Conservation (phyloP, 1,284 basidiomycete genomes). For the Ceratobasidium sp. region DNA sequence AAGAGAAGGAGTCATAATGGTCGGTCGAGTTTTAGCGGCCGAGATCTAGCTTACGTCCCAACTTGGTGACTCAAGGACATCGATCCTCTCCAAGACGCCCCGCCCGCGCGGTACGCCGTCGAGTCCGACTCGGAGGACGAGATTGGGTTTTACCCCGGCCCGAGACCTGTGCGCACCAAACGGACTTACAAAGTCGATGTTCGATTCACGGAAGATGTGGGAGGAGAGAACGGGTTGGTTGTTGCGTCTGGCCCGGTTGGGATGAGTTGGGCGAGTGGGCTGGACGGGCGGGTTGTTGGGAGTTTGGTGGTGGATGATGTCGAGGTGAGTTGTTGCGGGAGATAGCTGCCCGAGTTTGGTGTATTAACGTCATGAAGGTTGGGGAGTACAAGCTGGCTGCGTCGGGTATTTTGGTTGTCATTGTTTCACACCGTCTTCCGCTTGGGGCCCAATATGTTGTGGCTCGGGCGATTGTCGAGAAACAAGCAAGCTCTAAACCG, state of each 20-base stretch:
- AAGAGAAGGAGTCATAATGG: too few relatives aligned
- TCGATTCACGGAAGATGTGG: not conserved
- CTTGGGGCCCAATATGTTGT: constrained; percentile 24
- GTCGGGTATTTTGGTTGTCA: not conserved
- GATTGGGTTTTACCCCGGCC: constrained; percentile 28
- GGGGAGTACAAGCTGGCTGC: constrained; percentile 18
- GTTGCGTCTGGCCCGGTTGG: constrained; percentile 27
- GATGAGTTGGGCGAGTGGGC: constrained; percentile 21
- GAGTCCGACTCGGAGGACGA: constrained; percentile 48
- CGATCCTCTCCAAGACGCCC: constrained; percentile 44
- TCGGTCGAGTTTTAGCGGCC: too few relatives aligned
- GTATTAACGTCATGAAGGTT: not conserved
- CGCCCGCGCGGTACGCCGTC: constrained; percentile 46
- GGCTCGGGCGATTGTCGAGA: constrained; percentile 33
- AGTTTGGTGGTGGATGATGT: constrained; percentile 21
- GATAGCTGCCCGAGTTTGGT: not conserved
- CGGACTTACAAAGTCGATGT: constrained; percentile 27
- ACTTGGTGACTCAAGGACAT: constrained; percentile 35
- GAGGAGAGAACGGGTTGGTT: not conserved
- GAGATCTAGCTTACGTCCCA: too few relatives aligned
- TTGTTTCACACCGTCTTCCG: constrained; percentile 21
- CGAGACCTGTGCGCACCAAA: not conserved
- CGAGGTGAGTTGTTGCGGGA: not conserved
- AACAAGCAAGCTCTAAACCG: not conserved
- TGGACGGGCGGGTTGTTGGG: constrained; percentile 7